These are phyloP conservation scores for Circinella minor DNA, from an alignment of 371 early-diverging fungal species.

Conservation along the genomic window DNA sequence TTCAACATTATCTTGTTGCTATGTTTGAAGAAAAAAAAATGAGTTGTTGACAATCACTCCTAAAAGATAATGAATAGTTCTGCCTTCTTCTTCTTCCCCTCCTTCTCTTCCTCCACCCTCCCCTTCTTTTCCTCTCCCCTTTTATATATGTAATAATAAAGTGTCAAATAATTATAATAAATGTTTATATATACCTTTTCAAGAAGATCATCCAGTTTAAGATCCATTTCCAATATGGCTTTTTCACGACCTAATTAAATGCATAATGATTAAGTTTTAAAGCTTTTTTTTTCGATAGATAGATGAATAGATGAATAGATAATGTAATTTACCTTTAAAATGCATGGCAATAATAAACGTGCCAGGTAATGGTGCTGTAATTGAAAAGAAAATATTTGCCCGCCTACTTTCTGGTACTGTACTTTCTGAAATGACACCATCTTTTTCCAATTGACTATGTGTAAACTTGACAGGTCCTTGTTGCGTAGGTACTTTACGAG, in stretches of 20 bases:
- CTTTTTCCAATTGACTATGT: slow-evolving; percentile 85
- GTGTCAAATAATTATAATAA: too few species aligned
- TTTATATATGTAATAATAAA: too few species aligned
- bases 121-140: too few species aligned
- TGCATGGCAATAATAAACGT: slow-evolving; percentile 90
- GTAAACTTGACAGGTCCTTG: slow-evolving; percentile 80
- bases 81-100: too few species aligned
- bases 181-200: slow-evolving; percentile 68
- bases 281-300: too few species aligned
- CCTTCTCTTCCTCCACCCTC: too few species aligned
- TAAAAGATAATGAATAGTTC: too few species aligned
- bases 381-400: slow-evolving; percentile 87
- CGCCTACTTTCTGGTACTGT: slow-evolving; percentile 90
- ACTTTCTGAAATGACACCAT: slow-evolving; percentile 91
- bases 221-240: slow-evolving; percentile 94
- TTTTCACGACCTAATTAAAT: slow-evolving; percentile 74
- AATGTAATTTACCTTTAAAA: slow-evolving; percentile 67
- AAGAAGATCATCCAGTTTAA: slow-evolving; percentile 92
- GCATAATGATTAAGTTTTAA: too few species aligned
- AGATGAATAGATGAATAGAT: too few species aligned
- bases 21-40: slow-evolving; percentile 20
- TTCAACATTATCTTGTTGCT: slow-evolving; percentile 92
- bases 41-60: too few species aligned
- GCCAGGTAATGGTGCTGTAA: slow-evolving; percentile 85
- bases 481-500: slow-evolving; percentile 26